Evolutionary conservation across 2,329 filamentous ascomycete genomes (phyloP).

Genomic region (Xylogone sp.): DNA sequence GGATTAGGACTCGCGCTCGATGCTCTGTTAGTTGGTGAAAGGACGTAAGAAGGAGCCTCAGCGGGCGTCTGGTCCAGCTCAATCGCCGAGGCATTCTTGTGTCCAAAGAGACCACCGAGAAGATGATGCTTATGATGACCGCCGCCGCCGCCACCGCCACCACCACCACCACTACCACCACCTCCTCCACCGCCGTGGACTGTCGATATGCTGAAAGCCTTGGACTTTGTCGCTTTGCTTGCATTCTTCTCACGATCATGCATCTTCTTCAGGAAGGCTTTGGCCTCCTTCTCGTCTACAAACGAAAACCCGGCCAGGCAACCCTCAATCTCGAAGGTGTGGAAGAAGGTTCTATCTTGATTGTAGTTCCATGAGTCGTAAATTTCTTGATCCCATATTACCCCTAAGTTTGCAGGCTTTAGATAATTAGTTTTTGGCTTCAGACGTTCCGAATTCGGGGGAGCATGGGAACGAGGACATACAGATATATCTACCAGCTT

Average conservation of each 20-base stretch:
- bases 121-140: constrained; percentile 39
- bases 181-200: constrained; percentile 35
- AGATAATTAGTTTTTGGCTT: constrained; percentile 15
- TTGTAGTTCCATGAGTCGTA: constrained; percentile 95
- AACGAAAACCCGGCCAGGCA: constrained; percentile 90
- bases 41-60: constrained; percentile 48
- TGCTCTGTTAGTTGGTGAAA: constrained; percentile 30
- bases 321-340: constrained; percentile 93
- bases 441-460: neutral
- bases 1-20: constrained; percentile 46
- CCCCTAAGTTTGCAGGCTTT: constrained; percentile 73
- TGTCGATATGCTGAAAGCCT: constrained; percentile 56
- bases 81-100: constrained; percentile 55
- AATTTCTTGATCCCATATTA: constrained; percentile 97
- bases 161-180: constrained; percentile 29
- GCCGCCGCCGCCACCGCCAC: constrained; percentile 38
- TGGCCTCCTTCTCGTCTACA: constrained; percentile 94
- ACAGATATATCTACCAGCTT: constrained; percentile 97
- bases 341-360: constrained; percentile 95
- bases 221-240: constrained; percentile 77
- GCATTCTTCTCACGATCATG: constrained; percentile 94
- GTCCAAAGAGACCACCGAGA: constrained; percentile 57
- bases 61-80: constrained; percentile 42
- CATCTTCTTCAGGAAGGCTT: constrained; percentile 96
- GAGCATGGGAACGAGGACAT: constrained; percentile 35